Conservation (phyloP, 352 stramenopile species). For the Globisporangium alternatum region DNA sequence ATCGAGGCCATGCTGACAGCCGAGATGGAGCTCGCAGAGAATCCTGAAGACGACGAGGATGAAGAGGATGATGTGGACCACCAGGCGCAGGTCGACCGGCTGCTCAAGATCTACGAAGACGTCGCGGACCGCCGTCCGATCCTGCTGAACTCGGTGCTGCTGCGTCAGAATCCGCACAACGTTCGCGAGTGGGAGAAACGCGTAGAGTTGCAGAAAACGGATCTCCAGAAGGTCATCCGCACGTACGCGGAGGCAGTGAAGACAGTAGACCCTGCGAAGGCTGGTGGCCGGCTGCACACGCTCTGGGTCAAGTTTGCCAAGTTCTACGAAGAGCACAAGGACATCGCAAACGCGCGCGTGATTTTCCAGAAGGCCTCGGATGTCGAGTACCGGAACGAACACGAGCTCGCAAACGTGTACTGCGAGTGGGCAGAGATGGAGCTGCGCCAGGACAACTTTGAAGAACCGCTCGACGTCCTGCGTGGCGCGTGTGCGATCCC, state of each 20-base stretch:
- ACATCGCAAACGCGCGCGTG: constrained; percentile 90
- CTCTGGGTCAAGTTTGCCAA: constrained; percentile 95
- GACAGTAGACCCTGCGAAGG: constrained; percentile 84
- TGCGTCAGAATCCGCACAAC: constrained; percentile 99
- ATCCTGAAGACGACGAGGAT: constrained; percentile 58
- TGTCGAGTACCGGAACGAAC: constrained; percentile 72
- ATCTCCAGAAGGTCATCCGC: constrained; percentile 64
- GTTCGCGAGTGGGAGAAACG: constrained; percentile 98
- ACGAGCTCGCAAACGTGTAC: constrained; percentile 95
- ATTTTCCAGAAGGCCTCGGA: constrained; percentile 91
- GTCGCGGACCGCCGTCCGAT: constrained; percentile 94
- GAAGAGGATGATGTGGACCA: constrained; percentile 61
- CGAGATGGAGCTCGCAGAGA: constrained; percentile 90
- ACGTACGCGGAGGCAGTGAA: constrained; percentile 92
- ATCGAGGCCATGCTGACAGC: constrained; percentile 97
- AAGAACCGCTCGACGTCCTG: constrained; percentile 91
- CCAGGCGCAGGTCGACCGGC: constrained; percentile 67
- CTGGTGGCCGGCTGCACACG: constrained; percentile 83
- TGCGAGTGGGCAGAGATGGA: constrained; percentile 96
- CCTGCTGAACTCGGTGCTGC: constrained; percentile 93
- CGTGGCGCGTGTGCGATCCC: constrained; percentile 76
- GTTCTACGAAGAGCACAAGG: constrained; percentile 93
- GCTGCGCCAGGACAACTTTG: constrained; percentile 93
- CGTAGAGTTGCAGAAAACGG: constrained; percentile 75
- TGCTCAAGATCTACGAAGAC: constrained; percentile 89